Evolutionary conservation across 805 yeast species (phyloP).

Genomic region (Zygotorulaspora danielsina): DNA sequence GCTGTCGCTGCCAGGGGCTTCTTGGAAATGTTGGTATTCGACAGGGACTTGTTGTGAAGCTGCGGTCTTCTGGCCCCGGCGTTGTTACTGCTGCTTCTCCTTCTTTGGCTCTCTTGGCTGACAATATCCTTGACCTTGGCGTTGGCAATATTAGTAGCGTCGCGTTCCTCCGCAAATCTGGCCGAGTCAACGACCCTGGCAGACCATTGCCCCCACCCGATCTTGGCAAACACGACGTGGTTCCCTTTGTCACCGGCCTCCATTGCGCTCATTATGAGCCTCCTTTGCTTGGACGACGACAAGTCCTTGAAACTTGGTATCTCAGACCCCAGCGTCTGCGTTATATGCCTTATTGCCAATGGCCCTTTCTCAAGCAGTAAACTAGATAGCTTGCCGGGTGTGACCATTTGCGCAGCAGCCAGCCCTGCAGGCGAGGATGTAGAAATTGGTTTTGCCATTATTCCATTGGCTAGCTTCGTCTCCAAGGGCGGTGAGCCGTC

Average conservation of each 20-base stretch:
- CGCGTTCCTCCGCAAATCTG: constrained; percentile 40
- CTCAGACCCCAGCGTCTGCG: constrained; percentile 67
- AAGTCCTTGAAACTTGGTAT: constrained; percentile 76
- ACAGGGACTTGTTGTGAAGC: neutral
- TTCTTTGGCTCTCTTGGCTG: constrained; percentile 26
- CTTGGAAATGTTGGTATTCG: constrained; percentile 1
- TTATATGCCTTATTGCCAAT: constrained; percentile 83
- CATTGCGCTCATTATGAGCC: constrained; percentile 84
- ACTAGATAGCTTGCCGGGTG: constrained; percentile 70
- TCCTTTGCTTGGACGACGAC: constrained; percentile 81
- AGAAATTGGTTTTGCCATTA: constrained; percentile 39
- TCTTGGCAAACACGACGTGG: constrained; percentile 74
- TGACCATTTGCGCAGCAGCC: constrained; percentile 80
- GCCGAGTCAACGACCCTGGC: constrained; percentile 50
- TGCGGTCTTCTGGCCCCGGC: constrained; percentile 7
- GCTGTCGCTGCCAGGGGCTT: no score
- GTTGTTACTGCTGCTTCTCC: constrained; percentile 30
- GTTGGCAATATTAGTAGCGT: constrained; percentile 38
- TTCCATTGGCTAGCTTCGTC: neutral
- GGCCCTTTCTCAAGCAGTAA: constrained; percentile 75
- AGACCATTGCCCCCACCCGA: constrained; percentile 97
- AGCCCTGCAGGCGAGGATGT: constrained; percentile 86
- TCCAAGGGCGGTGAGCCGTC: neutral
- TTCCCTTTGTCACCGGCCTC: constrained; percentile 59
- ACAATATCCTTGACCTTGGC: constrained; percentile 43